Conservation (phyloP, 345 rosid species). For the Arabis alpina region DNA sequence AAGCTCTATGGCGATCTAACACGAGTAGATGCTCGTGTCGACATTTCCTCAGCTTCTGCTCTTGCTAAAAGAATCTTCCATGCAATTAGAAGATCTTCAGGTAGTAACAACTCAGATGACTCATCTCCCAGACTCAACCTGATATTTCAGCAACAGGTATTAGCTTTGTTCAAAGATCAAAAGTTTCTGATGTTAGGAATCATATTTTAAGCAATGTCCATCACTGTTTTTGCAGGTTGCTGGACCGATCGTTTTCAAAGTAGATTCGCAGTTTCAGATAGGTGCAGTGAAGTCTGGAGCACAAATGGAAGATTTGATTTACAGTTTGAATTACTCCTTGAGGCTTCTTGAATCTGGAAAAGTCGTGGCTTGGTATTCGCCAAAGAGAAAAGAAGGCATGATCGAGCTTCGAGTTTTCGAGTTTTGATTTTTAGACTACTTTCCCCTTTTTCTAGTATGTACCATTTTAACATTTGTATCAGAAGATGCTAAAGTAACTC, state of each 20-base stretch:
- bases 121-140: constrained; percentile 67
- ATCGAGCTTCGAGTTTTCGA: constrained; percentile 75
- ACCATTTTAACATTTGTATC: constrained; percentile 20
- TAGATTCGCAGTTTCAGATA: constrained; percentile 62
- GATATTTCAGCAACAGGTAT: constrained; percentile 89
- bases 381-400: constrained; percentile 89
- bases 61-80: constrained; percentile 55
- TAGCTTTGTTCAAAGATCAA: not conserved
- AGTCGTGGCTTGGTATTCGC: constrained; percentile 90
- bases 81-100: constrained; percentile 48
- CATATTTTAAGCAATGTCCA: not conserved
- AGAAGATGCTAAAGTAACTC: constrained; percentile 15
- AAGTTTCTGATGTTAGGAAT: not conserved
- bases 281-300: constrained; percentile 51
- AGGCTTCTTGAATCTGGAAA: constrained; percentile 74
- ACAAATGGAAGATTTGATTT: constrained; percentile 61
- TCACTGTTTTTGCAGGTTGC: constrained; percentile 54
- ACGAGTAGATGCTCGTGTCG: constrained; percentile 77
- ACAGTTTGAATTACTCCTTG: constrained; percentile 71
- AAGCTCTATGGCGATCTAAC: constrained; percentile 72
- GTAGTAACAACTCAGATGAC: constrained; percentile 39
- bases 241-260: constrained; percentile 68
- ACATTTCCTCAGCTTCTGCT: constrained; percentile 67
- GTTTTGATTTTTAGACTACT: constrained; percentile 44
- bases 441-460: not conserved